Base-by-base conservation (phyloP, 2,329 filamentous ascomycete species). In the Alternaria burnsii region DNA sequence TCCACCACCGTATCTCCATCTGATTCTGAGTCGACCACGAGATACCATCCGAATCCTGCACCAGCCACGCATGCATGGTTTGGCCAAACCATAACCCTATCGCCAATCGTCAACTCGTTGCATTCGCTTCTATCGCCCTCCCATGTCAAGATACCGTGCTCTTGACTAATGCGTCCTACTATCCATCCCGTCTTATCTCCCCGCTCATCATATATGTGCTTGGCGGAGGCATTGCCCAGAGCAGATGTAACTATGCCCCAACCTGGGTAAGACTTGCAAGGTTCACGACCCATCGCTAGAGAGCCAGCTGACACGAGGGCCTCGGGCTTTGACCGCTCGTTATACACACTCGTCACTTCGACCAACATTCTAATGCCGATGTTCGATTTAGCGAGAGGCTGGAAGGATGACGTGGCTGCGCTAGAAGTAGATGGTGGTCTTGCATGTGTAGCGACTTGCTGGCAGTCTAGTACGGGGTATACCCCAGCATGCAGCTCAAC, bases 61-160 rank as follows among this genome's bases (percentile, higher is more conserved):
- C 90, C 89, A 1, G 91, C 86, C 67, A 94, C 89, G 74, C 92
- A 95, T 36, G 91, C 88, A 79, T 95, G 92, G 69, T 94, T 94
- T 0, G 91, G 91, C 88, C 89, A 94, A 8, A 94, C 80, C 58
- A 87, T 82, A 26, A 94, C 78, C 70, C 87, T 87, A 71, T 92
- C 86, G 0, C 91, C 91, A 32, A 92, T 81, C 3, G 76, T 64
- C 58, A 92, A 72, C 47, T 79, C 72, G 40, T 78, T 75, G 43
- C 67, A 67, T 55, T 64, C 66, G 10, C 50, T 75, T 28, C 66
- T 66, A 1, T 73, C 55, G 0, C 82, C 83, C 40, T 82, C 79
- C 87, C 89, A 93, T 1, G 80, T 82, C 68, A 94, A 72, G 55
- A 93, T 87, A 0, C 90, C 91, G 78, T 94, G 92, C 79, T 95